A percentile compares a stretch with the other conserved stretches of the same genome.
phyloP scores from a whole-genome alignment of 352 stramenopile species.

The Peronospora belbahrii region DNA sequence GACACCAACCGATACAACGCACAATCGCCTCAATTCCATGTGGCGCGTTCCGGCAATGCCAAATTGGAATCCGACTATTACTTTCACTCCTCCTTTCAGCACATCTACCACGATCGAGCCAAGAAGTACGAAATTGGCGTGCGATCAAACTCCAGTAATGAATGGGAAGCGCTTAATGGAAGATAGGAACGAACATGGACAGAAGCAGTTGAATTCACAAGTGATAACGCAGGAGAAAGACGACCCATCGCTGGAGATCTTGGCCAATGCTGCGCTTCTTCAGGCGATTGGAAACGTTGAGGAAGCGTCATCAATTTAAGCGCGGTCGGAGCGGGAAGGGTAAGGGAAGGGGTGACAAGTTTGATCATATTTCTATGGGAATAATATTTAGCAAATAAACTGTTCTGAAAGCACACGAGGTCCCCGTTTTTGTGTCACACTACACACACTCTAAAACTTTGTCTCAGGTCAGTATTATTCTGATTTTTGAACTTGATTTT shows the following conservation, averaged over 20 bases:
- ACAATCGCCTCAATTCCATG: conserved; percentile 19
- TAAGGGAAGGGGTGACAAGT: too few species aligned
- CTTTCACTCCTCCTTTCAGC: conserved; percentile 4
- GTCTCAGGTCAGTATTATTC: too few species aligned
- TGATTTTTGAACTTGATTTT: neutral
- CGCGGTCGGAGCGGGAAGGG: too few species aligned
- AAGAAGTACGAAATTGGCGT: conserved; percentile 30
- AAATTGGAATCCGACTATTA: conserved; percentile 14
- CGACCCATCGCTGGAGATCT: conserved; percentile 55
- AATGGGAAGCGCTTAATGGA: conserved; percentile 36
- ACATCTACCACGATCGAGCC: conserved; percentile 48
- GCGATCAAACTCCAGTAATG: conserved; percentile 21
- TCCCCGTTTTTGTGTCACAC: conserved; percentile 25
- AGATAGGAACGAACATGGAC: conserved; percentile 4
- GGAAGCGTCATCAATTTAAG: conserved; percentile 1
- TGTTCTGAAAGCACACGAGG: neutral
- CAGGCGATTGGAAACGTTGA: conserved; percentile 50
- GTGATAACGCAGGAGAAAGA: conserved; percentile 14
- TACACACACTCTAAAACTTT: conserved; percentile 28
- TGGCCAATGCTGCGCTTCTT: conserved; percentile 61
- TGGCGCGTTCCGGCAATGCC: conserved; percentile 16
- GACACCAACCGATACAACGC: conserved; percentile 23
- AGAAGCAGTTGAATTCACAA: conserved; percentile 7
- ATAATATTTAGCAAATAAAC: conserved; percentile 16
- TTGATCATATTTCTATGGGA: conserved; percentile 11